These are phyloP conservation scores for Darksidea phi DNA, from an alignment of 495 filamentous ascomycete genomes.

Conservation along the genomic window DNA sequence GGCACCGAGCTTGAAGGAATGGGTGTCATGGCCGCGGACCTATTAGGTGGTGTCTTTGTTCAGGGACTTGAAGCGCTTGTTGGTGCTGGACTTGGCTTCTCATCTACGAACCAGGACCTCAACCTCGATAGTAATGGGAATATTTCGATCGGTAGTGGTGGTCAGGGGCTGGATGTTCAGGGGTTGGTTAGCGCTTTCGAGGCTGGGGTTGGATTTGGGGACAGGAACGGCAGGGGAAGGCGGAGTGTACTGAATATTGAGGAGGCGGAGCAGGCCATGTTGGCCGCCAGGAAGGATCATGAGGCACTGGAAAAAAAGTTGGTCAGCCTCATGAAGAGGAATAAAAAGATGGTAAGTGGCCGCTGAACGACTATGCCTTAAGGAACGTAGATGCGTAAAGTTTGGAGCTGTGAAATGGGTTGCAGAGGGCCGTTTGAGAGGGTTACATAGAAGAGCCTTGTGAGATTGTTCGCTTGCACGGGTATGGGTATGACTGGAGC, in stretches of 20 bases:
- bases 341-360: constrained; percentile 42
- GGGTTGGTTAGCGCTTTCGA: constrained; percentile 12
- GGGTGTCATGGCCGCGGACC: constrained; percentile 29
- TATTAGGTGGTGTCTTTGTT: constrained; percentile 29
- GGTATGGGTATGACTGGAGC: too few relatives aligned
- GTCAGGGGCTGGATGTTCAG: constrained; percentile 5
- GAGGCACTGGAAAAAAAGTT: constrained; percentile 69
- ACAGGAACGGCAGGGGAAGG: constrained; percentile 18
- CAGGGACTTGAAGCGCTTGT: constrained; percentile 34
- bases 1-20: constrained; percentile 27
- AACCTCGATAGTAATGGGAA: constrained; percentile 7
- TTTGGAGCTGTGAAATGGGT: not conserved
- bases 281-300: constrained; percentile 61
- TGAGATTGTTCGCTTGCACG: too few relatives aligned
- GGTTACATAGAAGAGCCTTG: too few relatives aligned
- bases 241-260: constrained; percentile 52
- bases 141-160: constrained; percentile 4
- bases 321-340: constrained; percentile 60
- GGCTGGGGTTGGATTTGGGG: constrained; percentile 2
- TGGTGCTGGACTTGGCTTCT: constrained; percentile 19
- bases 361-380: not conserved
- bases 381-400: not conserved
- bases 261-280: constrained; percentile 60
- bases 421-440: too few relatives aligned
- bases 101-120: constrained; percentile 1